Base-by-base conservation (phyloP, 768 basidiomycete genomes). In the Tricholomella constricta region DNA sequence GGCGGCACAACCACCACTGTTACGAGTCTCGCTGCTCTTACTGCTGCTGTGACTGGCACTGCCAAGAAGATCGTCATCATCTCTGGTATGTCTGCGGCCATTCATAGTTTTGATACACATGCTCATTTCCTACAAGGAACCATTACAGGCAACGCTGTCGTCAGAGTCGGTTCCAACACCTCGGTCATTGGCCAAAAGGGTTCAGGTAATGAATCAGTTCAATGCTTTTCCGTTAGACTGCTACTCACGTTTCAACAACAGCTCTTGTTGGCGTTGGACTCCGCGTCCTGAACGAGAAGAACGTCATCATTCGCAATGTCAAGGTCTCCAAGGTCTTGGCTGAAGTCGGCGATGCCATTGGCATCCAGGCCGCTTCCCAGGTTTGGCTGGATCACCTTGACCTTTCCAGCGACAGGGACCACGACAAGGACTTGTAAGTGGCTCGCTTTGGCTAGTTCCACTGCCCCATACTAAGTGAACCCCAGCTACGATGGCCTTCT, bases 261-360 rank as follows among this genome's bases (percentile, higher is more conserved):
- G 76, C 73, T 20, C 75, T 79, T 46, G 64, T 65, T 37, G 78
- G 78, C 40, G 69, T 79, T 55, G 78, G 78, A 2, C 67, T 79
- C 27, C 77, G 78, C 41, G 76, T 78, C 29, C 53, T 76, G 44
- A 59, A 73, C 38, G 71, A 69, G 36, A 62, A 52, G 32, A 79
- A 79, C 51, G 78, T 79, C 47, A 79, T 79, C 62, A 72, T 79
- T 55, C 72, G 78, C 27, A 79, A 79, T 56, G 64, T 79, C 62
- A 78, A 76, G 57, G 74, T 79, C 46, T 73, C 74, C 26, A 79
- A 78, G 62, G 78, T 79, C 25, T 62, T 78, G 2, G 78, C 78
- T 22, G 58, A 53, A 1, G 72, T 70, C 45, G 78, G 78, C 29
- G 78, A 79, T 62, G 76, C 75, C 26, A 67, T 79, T 31, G 78